Percentiles rank a stretch among this genome's conserved stretches.
phyloP scores from a whole-genome alignment of 257 asterid genomes.

The Fraxinus quadrangulata region DNA sequence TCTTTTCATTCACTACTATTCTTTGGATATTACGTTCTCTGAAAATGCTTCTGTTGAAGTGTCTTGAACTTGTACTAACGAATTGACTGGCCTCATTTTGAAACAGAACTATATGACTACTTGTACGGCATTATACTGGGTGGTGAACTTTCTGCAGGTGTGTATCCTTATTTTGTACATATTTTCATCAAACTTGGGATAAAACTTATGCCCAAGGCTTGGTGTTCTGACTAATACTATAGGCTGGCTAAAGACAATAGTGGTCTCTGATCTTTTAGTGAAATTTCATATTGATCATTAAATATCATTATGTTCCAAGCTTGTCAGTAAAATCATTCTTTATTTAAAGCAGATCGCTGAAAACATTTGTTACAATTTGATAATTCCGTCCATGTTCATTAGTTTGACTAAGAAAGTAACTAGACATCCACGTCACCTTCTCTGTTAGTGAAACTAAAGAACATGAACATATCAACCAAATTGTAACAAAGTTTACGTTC shows the following conservation, averaged over 20 bases:
- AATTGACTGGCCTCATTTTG: slow-evolving; percentile 31
- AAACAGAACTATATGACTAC: slow-evolving; percentile 63
- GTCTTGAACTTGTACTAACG: slow-evolving; percentile 3
- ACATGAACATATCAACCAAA: not conserved
- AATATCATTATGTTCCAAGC: not conserved
- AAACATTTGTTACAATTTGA: not conserved
- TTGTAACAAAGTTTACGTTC: not conserved
- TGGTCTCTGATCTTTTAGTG: not conserved
- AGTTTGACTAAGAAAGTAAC: not conserved
- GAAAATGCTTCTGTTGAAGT: not conserved
- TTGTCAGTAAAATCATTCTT: not conserved
- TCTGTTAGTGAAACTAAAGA: not conserved
- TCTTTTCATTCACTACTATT: slow-evolving; percentile 5
- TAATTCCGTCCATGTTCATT: not conserved
- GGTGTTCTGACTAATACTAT: too few species aligned
- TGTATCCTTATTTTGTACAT: slow-evolving; percentile 3
- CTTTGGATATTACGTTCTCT: not conserved
- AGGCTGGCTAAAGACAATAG: not conserved
- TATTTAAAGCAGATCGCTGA: not conserved
- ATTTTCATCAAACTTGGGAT: not conserved
- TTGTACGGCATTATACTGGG: slow-evolving; percentile 79
- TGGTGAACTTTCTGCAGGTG: slow-evolving; percentile 92
- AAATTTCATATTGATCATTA: not conserved
- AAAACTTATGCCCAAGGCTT: not conserved
- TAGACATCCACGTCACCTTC: not conserved